Base-by-base conservation (phyloP, 1,284 basidiomycete genomes). In the Ganoderma boninense region DNA sequence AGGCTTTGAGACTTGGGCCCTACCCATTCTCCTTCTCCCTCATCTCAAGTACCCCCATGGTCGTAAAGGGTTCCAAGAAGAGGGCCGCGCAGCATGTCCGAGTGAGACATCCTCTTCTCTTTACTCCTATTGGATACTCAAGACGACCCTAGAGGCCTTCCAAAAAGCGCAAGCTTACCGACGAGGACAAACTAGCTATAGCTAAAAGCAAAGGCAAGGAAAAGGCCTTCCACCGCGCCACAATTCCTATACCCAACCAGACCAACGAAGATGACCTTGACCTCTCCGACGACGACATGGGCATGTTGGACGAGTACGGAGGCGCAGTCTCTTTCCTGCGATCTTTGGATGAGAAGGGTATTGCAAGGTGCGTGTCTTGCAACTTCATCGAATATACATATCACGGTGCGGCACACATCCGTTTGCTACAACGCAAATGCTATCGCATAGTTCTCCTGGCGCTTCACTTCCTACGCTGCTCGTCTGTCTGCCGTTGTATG, bases 261-360 rank as follows among this genome's bases (percentile, higher is more conserved):
- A 79, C 80, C 18, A 83, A 86, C 40, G 80, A 78, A 18, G 86
- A 85, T 7, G 87, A 88, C 57, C 78, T 83, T 8, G 80, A 80
- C 14, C 78, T 93, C 20, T 91, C 89, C 6, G 92, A 92, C 54
- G 87, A 90, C 70, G 91, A 92, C 72, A 77, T 89, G 46, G 86
- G 85, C 26, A 78, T 93, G 64, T 77, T 94, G 23, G 83, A 87
- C 66, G 86, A 91, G 73, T 90, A 89, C 75, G 87, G 89, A 10
- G 83, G 83, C 43, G 84, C 86, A 1, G 82, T 85, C 60, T 80
- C 83, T 20, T 96, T 96, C 79, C 79, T 95, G 61, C 81, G 84
- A 38, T 81, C 80, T 49, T 81, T 95, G 64, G 93, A 95, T 79
- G 85, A 86, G 70, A 89, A 87, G 73, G 91, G 88, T 20, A 93